Conservation (phyloP, 2,329 filamentous ascomycete genomes). For the Neofusicoccum laricinum region DNA sequence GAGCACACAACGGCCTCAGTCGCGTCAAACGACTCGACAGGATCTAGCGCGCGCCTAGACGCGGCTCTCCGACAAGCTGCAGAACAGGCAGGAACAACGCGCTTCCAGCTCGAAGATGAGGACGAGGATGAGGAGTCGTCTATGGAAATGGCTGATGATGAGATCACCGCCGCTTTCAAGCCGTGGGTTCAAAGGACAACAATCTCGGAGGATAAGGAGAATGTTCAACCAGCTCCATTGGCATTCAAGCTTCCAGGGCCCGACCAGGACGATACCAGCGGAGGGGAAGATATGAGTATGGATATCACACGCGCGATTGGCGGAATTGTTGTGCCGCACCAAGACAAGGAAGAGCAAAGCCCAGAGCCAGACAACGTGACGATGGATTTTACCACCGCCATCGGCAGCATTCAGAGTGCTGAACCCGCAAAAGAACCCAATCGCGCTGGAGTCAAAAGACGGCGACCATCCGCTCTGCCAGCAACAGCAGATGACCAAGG, state of each 20-base stretch:
- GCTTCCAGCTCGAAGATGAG: conserved; percentile 57
- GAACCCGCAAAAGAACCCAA: conserved; percentile 26
- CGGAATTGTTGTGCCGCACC: conserved; percentile 62
- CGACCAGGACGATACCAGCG: conserved; percentile 43
- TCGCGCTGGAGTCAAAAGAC: conserved; percentile 42
- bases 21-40: conserved; percentile 56
- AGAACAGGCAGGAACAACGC: conserved; percentile 70
- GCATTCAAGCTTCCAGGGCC: conserved; percentile 19
- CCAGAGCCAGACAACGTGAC: conserved; percentile 47
- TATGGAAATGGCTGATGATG: conserved; percentile 59
- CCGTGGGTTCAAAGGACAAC: conserved; percentile 65
- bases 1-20: conserved; percentile 64
- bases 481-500: conserved; percentile 28
- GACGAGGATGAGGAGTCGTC: conserved; percentile 50
- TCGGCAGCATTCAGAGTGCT: conserved; percentile 48
- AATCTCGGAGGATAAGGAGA: conserved; percentile 13
- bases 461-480: conserved; percentile 35
- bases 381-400: conserved; percentile 56
- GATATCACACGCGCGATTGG: conserved; percentile 85
- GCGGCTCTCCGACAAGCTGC: conserved; percentile 74
- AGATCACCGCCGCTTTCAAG: conserved; percentile 70
- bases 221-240: conserved; percentile 16
- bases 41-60: conserved; percentile 72
- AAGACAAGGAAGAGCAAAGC: conserved; percentile 32
- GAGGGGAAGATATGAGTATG: conserved; percentile 80